A percentile compares a stretch with the other conserved stretches of the same genome.
Evolutionary conservation across 139 green algal species (phyloP).

Genomic region (Volvox reticuliferus): DNA sequence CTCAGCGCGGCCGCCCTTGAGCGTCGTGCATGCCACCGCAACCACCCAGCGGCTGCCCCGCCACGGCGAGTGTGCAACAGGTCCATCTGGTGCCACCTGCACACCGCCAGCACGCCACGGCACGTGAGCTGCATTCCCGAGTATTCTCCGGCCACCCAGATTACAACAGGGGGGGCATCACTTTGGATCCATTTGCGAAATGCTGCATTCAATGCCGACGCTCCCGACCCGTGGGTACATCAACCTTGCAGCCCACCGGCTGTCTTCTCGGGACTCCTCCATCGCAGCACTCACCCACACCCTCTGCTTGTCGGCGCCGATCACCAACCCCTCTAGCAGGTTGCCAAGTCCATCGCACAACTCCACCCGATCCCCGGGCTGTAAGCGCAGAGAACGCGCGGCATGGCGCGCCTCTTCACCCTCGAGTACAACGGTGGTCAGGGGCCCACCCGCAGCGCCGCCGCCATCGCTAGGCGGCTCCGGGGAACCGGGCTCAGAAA

Average conservation of each 20-base stretch:
- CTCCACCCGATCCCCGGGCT: constrained; percentile 72
- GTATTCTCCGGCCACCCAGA: too few species aligned
- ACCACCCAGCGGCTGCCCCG: constrained; percentile 63
- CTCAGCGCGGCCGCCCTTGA: constrained; percentile 90
- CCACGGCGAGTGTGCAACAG: constrained; percentile 34
- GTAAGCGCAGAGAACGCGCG: constrained; percentile 53
- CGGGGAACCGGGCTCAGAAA: not conserved
- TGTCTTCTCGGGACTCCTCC: too few species aligned
- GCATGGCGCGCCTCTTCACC: constrained; percentile 72
- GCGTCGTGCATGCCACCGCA: constrained; percentile 75
- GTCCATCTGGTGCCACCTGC: constrained; percentile 41
- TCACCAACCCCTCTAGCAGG: constrained; percentile 36
- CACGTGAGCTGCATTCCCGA: too few species aligned
- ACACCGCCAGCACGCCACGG: too few species aligned
- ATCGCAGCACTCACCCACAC: constrained; percentile 43
- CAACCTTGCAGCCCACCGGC: too few species aligned
- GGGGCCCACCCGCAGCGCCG: not conserved
- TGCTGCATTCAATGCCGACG: too few species aligned
- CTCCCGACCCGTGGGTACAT: too few species aligned
- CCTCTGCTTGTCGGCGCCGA: constrained; percentile 17
- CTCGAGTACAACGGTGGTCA: constrained; percentile 55
- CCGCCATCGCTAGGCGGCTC: not conserved
- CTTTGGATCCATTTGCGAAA: too few species aligned
- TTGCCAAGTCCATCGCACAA: constrained; percentile 81
- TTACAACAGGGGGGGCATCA: too few species aligned